Evolutionary conservation across 1,284 basidiomycete species (phyloP).

Genomic region (Cerioporus squamosus): DNA sequence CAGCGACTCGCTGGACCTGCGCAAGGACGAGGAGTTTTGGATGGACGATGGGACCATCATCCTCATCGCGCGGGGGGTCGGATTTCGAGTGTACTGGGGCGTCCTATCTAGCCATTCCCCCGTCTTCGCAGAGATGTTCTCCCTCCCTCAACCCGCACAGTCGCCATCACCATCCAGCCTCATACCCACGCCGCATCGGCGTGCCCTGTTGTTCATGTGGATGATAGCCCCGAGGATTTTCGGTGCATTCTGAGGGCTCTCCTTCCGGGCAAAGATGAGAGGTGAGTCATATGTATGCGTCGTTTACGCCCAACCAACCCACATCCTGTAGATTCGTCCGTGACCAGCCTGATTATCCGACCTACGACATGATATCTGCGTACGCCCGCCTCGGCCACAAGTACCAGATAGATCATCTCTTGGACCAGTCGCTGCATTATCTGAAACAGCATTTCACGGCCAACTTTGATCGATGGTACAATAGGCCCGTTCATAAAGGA

Average conservation of each 20-base stretch:
- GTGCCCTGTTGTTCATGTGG: background rate
- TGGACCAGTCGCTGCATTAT: background rate
- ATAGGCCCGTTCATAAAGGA: too few relatives aligned
- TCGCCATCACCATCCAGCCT: too few relatives aligned
- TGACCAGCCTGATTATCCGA: too few relatives aligned
- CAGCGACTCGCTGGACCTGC: too few relatives aligned
- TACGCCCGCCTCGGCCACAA: background rate
- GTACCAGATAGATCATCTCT: background rate
- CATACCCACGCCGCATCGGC: too few relatives aligned
- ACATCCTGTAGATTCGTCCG: too few relatives aligned
- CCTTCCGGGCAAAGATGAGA: too few relatives aligned
- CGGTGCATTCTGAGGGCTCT: too few relatives aligned
- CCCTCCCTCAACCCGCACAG: slow-evolving; percentile 6
- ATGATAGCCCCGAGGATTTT: background rate
- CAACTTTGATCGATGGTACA: background rate
- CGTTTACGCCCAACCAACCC: too few relatives aligned
- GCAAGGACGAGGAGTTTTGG: slow-evolving; percentile 16
- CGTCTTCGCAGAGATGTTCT: slow-evolving; percentile 27
- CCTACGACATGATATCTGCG: too few relatives aligned
- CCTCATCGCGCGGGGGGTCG: slow-evolving; percentile 11
- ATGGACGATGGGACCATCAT: slow-evolving; percentile 26
- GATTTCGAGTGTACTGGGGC: slow-evolving; percentile 23
- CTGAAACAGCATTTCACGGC: background rate
- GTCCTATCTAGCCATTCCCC: slow-evolving; percentile 19
- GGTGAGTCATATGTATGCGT: too few relatives aligned